Evolutionary conservation across 2,329 filamentous ascomycete species (phyloP).

Genomic region (Tolypocladium album): DNA sequence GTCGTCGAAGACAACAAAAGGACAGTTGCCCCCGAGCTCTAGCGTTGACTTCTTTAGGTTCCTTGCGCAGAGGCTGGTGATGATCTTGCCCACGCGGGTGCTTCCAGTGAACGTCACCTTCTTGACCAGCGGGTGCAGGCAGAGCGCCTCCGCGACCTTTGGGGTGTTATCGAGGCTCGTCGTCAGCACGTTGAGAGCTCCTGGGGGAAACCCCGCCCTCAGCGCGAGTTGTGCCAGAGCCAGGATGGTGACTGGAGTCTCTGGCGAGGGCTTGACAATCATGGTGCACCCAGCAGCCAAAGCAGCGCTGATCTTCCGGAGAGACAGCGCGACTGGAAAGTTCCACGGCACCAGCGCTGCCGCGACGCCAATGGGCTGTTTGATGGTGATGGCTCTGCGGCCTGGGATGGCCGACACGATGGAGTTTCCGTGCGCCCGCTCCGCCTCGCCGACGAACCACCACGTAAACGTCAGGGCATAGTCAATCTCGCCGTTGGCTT

Average conservation of each 20-base stretch:
- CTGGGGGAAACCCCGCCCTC: conserved; percentile 64
- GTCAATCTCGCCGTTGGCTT: conserved; percentile 44
- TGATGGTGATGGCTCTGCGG: conserved; percentile 58
- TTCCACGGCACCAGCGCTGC: conserved; percentile 38
- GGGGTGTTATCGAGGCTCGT: conserved; percentile 34
- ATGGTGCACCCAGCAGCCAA: conserved; percentile 68
- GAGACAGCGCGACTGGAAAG: conserved; percentile 44
- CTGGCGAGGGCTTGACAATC: conserved; percentile 61
- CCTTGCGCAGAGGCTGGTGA: conserved; percentile 48
- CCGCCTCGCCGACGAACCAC: conserved; percentile 45
- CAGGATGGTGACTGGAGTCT: conserved; percentile 64
- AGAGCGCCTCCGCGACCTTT: conserved; percentile 32
- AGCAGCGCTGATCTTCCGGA: conserved; percentile 37
- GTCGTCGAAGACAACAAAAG: conserved; percentile 55
- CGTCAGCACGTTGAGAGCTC: conserved; percentile 48
- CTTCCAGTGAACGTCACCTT: conserved; percentile 73
- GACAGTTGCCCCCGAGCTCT: conserved; percentile 62
- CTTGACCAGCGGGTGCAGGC: conserved; percentile 31
- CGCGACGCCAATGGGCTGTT: conserved; percentile 31
- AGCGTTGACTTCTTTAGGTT: conserved; percentile 57
- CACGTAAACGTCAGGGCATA: conserved; percentile 42
- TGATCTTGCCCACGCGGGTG: conserved; percentile 56
- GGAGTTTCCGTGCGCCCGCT: conserved; percentile 44
- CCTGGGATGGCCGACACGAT: conserved; percentile 49
- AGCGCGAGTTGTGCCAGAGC: conserved; percentile 57